These are phyloP conservation scores for Vigna hirtella DNA, from an alignment of 306 rosid species.

Conservation along the genomic window DNA sequence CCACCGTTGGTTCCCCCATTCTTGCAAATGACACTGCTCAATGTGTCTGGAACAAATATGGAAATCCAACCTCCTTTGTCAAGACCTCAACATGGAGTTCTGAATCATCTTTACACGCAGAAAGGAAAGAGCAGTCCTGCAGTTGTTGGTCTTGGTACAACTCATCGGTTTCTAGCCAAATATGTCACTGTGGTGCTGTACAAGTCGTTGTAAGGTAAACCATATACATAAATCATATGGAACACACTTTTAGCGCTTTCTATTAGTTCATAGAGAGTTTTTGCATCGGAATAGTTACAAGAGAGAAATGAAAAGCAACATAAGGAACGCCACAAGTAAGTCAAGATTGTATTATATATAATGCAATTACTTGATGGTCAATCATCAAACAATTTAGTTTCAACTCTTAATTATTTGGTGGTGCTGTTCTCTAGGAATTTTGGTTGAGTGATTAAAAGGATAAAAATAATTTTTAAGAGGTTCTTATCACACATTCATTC, in stretches of 20 bases:
- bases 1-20: conserved; percentile 93
- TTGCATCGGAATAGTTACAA: conserved; percentile 37
- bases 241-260: conserved; percentile 37
- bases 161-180: conserved; percentile 83
- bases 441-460: conserved; percentile 16
- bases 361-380: conserved; percentile 59
- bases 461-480: conserved; percentile 21
- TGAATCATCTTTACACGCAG: conserved; percentile 95
- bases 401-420: conserved; percentile 19
- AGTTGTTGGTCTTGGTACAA: conserved; percentile 85
- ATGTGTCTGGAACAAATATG: conserved; percentile 74
- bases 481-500: conserved; percentile 19
- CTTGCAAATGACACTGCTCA: conserved; percentile 84
- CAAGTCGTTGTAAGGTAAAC: conserved; percentile 79
- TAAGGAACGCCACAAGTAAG: conserved; percentile 45
- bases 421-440: conserved; percentile 38
- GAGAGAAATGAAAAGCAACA: conserved; percentile 51
- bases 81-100: conserved; percentile 91
- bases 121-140: conserved; percentile 79
- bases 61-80: conserved; percentile 77
- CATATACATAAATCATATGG: conserved; percentile 44
- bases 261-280: conserved; percentile 47
- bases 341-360: conserved; percentile 51
- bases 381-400: conserved; percentile 47
- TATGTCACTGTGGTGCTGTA: conserved; percentile 94